phyloP scores from a whole-genome alignment of 495 filamentous ascomycete genomes.

The Penicillium ochrochloron region DNA sequence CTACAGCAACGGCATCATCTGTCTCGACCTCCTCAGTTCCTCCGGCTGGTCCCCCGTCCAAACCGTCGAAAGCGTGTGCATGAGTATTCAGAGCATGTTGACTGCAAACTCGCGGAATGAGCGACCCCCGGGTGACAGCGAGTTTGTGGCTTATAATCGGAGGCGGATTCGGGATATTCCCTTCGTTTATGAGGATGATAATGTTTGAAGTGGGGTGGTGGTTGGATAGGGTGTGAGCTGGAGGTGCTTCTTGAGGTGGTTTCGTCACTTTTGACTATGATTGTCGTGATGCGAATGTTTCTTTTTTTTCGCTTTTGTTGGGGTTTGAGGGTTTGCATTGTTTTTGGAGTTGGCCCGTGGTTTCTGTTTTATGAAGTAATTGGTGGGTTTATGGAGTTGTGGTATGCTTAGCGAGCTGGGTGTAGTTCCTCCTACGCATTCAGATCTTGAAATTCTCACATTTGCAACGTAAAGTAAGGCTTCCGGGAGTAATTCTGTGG shows the following conservation, averaged over 20 bases:
- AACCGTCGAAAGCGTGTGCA: slow-evolving; percentile 94
- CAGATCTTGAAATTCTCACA: neutral
- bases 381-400: neutral
- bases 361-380: neutral
- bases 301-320: neutral
- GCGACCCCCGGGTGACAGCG: slow-evolving; percentile 80
- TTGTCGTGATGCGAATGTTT: neutral
- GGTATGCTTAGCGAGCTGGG: neutral
- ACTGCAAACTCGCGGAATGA: slow-evolving; percentile 92
- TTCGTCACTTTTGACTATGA: neutral
- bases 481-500: too few species aligned
- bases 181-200: slow-evolving; percentile 87
- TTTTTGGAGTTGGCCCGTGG: slow-evolving; percentile 2
- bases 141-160: slow-evolving; percentile 80
- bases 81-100: slow-evolving; percentile 98
- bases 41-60: slow-evolving; percentile 96
- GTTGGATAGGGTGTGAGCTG: neutral
- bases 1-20: slow-evolving; percentile 98
- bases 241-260: neutral
- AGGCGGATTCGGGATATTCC: slow-evolving; percentile 81
- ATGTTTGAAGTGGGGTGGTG: slow-evolving; percentile 56
- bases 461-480: neutral
- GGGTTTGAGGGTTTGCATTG: neutral
- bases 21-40: slow-evolving; percentile 85
- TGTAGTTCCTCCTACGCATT: neutral